phyloP scores from a whole-genome alignment of 805 yeast species.

The Metschnikowia dekortorum region DNA sequence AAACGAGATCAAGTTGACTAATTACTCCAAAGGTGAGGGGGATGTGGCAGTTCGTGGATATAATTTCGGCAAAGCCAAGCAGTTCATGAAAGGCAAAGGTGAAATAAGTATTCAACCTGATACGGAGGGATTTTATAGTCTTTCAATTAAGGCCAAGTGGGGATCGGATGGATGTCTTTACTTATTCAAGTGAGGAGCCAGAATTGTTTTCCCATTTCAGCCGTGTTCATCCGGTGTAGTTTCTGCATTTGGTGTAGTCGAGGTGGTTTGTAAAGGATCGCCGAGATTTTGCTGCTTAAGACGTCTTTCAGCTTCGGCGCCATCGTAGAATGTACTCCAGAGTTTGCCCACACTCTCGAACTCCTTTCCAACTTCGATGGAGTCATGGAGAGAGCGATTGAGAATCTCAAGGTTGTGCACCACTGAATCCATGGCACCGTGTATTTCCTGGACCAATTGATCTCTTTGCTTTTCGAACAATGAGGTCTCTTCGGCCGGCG shows the following conservation, averaged over 20 bases:
- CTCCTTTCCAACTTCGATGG: constrained; percentile 70
- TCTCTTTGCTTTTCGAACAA: constrained; percentile 58
- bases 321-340: constrained; percentile 67
- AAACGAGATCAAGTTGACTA: constrained; percentile 50
- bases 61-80: constrained; percentile 50
- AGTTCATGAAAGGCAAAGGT: constrained; percentile 16
- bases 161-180: constrained; percentile 74
- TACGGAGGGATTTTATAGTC: constrained; percentile 38
- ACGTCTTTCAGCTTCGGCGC: constrained; percentile 22
- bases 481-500: background rate
- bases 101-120: constrained; percentile 11
- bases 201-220: background rate
- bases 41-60: constrained; percentile 59
- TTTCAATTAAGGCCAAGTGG: constrained; percentile 51
- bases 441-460: constrained; percentile 51
- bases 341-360: constrained; percentile 66
- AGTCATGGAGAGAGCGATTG: constrained; percentile 62
- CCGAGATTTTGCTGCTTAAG: background rate
- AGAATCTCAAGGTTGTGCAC: constrained; percentile 59
- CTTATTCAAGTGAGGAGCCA: constrained; percentile 17
- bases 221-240: background rate
- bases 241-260: background rate
- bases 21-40: constrained; percentile 40
- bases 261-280: background rate
- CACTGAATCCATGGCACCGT: constrained; percentile 58